These are phyloP conservation scores for Aspergillus caelatus DNA, from an alignment of 2,329 filamentous ascomycete genomes.

Conservation along the genomic window DNA sequence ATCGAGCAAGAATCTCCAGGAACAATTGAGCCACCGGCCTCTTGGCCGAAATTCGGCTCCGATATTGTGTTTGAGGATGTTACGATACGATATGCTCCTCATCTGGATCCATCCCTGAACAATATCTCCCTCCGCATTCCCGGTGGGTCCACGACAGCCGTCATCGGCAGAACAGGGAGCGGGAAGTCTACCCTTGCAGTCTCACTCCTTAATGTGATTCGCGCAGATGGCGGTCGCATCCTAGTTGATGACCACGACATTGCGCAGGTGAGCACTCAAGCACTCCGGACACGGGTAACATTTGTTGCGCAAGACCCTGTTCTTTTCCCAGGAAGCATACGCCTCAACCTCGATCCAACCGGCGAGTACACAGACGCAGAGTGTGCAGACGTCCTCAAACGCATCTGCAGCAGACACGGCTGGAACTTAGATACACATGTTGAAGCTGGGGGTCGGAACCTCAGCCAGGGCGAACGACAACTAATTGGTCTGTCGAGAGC, in stretches of 20 bases:
- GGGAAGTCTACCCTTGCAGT: slow-evolving; percentile 79
- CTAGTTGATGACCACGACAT: slow-evolving; percentile 64
- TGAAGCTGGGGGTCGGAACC: slow-evolving; percentile 63
- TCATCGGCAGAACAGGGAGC: slow-evolving; percentile 78
- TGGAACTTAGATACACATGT: slow-evolving; percentile 61
- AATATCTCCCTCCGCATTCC: slow-evolving; percentile 74
- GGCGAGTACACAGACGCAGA: slow-evolving; percentile 59
- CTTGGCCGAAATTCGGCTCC: slow-evolving; percentile 74
- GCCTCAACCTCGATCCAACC: slow-evolving; percentile 65
- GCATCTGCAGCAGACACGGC: slow-evolving; percentile 57
- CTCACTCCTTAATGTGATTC: slow-evolving; percentile 59
- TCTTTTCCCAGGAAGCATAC: slow-evolving; percentile 64
- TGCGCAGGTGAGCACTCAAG: slow-evolving; percentile 60
- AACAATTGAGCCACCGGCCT: slow-evolving; percentile 67
- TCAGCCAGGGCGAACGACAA: slow-evolving; percentile 68
- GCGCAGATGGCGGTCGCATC: slow-evolving; percentile 59
- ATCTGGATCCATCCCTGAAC: slow-evolving; percentile 72
- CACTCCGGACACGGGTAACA: slow-evolving; percentile 63
- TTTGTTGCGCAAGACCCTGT: slow-evolving; percentile 70
- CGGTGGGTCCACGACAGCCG: slow-evolving; percentile 74
- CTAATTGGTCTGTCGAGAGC: slow-evolving; percentile 67
- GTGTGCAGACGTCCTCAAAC: slow-evolving; percentile 56
- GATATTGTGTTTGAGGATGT: slow-evolving; percentile 76
- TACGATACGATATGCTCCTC: slow-evolving; percentile 76
- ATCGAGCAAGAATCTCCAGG: slow-evolving; percentile 75